Percentiles rank a stretch among this genome's conserved stretches.
These are phyloP conservation scores for Lentinula raphanica DNA, from an alignment of 768 basidiomycete species.

Conservation along the genomic window DNA sequence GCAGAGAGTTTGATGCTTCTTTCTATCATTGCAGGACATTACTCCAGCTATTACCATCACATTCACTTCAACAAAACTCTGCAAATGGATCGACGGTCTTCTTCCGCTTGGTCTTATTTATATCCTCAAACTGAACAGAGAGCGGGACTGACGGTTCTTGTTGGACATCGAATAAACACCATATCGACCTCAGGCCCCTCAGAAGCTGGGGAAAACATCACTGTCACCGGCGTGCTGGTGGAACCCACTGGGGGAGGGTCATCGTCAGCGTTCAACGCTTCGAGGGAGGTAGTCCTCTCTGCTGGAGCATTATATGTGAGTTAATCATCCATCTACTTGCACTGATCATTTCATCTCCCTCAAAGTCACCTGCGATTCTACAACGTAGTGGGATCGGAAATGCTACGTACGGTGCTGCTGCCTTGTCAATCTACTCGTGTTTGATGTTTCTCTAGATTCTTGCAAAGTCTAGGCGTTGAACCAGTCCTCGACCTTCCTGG, in stretches of 20 bases:
- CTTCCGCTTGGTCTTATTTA: conserved; percentile 15
- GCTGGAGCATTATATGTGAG: conserved; percentile 12
- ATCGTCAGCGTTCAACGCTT: conserved; percentile 4
- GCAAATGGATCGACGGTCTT: conserved; percentile 13
- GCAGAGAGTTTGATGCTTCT: too few relatives aligned
- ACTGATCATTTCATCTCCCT: neutral
- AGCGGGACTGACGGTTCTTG: conserved; percentile 10
- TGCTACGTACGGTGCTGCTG: conserved; percentile 4
- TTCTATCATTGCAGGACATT: conserved; percentile 4
- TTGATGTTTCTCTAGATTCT: neutral
- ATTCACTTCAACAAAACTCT: conserved; percentile 15
- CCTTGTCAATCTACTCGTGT: neutral
- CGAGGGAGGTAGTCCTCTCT: conserved; percentile 11
- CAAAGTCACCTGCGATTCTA: conserved; percentile 12
- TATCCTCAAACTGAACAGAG: conserved; percentile 12
- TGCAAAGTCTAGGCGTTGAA: conserved; percentile 11
- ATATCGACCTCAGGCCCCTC: conserved; percentile 3
- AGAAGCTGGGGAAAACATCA: neutral
- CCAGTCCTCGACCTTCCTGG: conserved; percentile 15
- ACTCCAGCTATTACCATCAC: conserved; percentile 13
- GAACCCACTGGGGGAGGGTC: conserved; percentile 6
- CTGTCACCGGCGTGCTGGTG: conserved; percentile 8
- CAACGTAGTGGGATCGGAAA: conserved; percentile 15
- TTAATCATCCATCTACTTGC: neutral
- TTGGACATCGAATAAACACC: conserved; percentile 7